Evolutionary conservation across 345 rosid genomes (phyloP), one percentile per base, ranked within the genome.

Genomic region (Syzygium aromaticum): DNA sequence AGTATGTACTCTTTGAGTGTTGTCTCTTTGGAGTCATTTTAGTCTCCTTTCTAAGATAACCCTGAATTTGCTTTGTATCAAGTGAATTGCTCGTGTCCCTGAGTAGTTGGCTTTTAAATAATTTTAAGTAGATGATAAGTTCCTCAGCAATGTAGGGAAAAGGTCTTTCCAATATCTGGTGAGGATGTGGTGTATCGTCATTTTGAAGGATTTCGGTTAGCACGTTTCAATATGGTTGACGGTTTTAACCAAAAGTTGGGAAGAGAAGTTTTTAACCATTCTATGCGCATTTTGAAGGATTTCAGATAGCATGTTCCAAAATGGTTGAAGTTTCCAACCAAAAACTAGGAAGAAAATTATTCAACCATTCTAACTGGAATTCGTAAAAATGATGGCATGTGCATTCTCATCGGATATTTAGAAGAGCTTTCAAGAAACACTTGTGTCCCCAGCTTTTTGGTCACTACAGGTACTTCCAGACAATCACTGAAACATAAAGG

Each of bases 1-100:
- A 93, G 99, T 96, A 93, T 84, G 96, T 43, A 87, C 64, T 63
- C 57, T 38, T 87, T 21, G 27, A 27, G 17, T 87, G 77, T 87
- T 52, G 84, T 67, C 49, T 22, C 46, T 22, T 51, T 22, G 25
- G 21, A 73, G 49, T 51, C 59, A 11, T 73, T 21, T 51, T 51
- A 22, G 28, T 52, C 46, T 86, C 21, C 52, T 27, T 64, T n/a
- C 19, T n/a, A 38, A 73, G 80, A 33, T 73, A 33, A 84, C 46
- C 8, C 17, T n/a, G 38, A 46, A 46, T 83, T 83, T 83, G 54
- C 38, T 83, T 83, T 46, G 38, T 25, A 46, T 46, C 54, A 16
- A 49, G 17, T 13, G 51, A 46, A 83, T 84, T 38, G 25, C 49
- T 38, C 10, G 49, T 19, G 46, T 73, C 25, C 49, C 49, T 38